Evolutionary conservation across 129 eudicot genomes (phyloP), one percentile per base, ranked within the genome.

Genomic region (Helianthus tuberosus): DNA sequence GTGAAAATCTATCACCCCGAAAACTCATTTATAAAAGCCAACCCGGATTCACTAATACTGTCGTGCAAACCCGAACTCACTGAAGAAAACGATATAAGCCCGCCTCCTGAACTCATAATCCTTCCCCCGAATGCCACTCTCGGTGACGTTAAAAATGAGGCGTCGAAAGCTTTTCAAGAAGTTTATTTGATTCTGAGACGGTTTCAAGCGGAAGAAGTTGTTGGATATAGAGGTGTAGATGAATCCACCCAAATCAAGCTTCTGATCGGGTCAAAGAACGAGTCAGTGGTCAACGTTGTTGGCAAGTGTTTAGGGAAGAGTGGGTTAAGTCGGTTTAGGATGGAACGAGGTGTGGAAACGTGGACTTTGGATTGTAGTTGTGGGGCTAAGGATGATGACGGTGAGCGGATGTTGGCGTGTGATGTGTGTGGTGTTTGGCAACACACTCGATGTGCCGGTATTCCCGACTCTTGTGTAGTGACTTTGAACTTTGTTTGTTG

Each of bases 371-470:
- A 93, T 71, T 93, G 98, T 83, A 51, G 77, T 13, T 93, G 98
- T 60, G 98, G 98, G 17, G 98, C 98, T 1, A 80, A 64, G 64
- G 98, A 93, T 11, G 98, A 93, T 64, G 98, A 93, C 62, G 98
- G 98, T 3, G 98, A 93, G 82, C 75, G 98, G 66, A 93, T 90
- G 98, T 16, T 88, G 76, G 98, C 97, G 7, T 93, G 98, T 80
- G 98, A 93, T 77, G 75, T 74, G 1, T 93, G 98, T 48, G 80
- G 96, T 1, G 87, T 86, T 14, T 93, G 98, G 98, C 91, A 83
- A 83, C 98, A 93, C 64, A 93, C 98, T 4, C 71, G 98, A 35
- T 93, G 98, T 78, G 81, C 84, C 0, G 89, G 89, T 32, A 93
- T 93, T 64, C 85, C 74, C 0, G 98, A 93, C 59, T 69, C 57